A percentile compares a stretch with the other conserved stretches of the same genome.
These are phyloP conservation scores for Aureoboletus auriporus DNA, from an alignment of 768 basidiomycete species.

Conservation along the genomic window DNA sequence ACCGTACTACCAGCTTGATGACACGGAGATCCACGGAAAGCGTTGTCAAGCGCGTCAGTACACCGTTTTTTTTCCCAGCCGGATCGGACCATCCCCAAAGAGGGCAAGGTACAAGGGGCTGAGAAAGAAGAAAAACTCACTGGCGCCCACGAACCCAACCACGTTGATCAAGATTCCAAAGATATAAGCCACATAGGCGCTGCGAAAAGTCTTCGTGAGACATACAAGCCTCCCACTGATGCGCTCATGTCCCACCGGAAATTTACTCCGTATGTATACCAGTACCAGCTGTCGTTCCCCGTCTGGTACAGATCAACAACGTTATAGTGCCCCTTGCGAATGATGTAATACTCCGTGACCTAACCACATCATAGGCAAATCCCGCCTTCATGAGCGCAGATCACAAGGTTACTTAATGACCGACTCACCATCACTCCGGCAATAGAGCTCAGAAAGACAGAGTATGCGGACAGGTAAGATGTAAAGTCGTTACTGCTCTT, in stretches of 20 bases:
- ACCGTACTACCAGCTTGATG: slow-evolving; percentile 53
- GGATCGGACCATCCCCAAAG: background rate
- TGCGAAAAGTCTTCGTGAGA: slow-evolving; percentile 18
- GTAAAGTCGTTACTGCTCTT: slow-evolving; percentile 73
- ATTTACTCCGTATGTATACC: slow-evolving; percentile 72
- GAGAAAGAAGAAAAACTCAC: slow-evolving; percentile 32
- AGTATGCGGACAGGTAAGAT: slow-evolving; percentile 78
- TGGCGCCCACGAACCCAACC: slow-evolving; percentile 76
- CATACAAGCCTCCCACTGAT: slow-evolving; percentile 3
- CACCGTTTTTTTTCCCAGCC: background rate
- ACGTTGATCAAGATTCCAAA: slow-evolving; percentile 79
- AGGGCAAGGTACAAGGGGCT: background rate
- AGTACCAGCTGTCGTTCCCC: slow-evolving; percentile 62
- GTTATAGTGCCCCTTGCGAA: slow-evolving; percentile 67
- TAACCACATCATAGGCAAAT: slow-evolving; percentile 17
- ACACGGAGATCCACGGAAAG: background rate
- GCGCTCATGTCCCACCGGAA: slow-evolving; percentile 42
- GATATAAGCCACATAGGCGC: slow-evolving; percentile 64
- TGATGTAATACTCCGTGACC: slow-evolving; percentile 78
- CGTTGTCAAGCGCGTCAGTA: background rate
- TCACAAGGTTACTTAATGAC: background rate
- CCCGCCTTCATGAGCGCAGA: background rate
- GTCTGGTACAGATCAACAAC: slow-evolving; percentile 66
- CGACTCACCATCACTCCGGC: slow-evolving; percentile 68
- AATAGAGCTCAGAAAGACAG: slow-evolving; percentile 77